Conservation (phyloP, 1,139 yeast genomes). For the Zhuliangozyma parablackwelliae region DNA sequence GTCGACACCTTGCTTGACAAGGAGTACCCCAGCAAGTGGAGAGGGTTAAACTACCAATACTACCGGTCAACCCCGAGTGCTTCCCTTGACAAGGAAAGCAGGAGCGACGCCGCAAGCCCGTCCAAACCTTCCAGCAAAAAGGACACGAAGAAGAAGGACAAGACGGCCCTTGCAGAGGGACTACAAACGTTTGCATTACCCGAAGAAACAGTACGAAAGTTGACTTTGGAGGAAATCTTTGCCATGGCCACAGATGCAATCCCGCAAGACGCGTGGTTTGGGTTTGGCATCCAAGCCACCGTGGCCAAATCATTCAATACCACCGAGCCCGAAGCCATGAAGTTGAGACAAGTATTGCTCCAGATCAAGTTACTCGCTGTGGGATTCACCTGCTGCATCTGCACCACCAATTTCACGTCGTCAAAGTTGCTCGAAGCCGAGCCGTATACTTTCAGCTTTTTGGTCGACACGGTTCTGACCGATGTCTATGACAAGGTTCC, state of each 20-base stretch:
- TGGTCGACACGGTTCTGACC: constrained; percentile 60
- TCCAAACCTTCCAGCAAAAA: not conserved
- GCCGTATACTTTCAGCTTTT: constrained; percentile 66
- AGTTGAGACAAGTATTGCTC: constrained; percentile 55
- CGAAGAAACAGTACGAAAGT: constrained; percentile 46
- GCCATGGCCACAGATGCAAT: constrained; percentile 55
- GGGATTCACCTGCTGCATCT: constrained; percentile 50
- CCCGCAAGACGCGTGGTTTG: constrained; percentile 62
- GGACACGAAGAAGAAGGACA: constrained; percentile 4
- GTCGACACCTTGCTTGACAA: constrained; percentile 49
- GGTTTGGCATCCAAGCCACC: constrained; percentile 58
- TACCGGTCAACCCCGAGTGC: constrained; percentile 23
- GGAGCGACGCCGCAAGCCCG: not conserved
- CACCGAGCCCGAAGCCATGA: constrained; percentile 49
- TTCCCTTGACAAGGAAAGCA: constrained; percentile 2
- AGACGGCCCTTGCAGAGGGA: constrained; percentile 30
- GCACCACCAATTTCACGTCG: constrained; percentile 51
- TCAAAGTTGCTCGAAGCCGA: constrained; percentile 68
- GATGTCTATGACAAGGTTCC: constrained; percentile 54
- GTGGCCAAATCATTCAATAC: constrained; percentile 71
- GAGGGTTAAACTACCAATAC: constrained; percentile 50
- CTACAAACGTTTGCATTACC: constrained; percentile 41
- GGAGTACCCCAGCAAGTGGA: constrained; percentile 56
- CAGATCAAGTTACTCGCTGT: constrained; percentile 65
- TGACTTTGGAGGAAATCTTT: constrained; percentile 59